These are phyloP conservation scores for Dioszegia hungarica DNA, from an alignment of 768 basidiomycete species.

Conservation along the genomic window DNA sequence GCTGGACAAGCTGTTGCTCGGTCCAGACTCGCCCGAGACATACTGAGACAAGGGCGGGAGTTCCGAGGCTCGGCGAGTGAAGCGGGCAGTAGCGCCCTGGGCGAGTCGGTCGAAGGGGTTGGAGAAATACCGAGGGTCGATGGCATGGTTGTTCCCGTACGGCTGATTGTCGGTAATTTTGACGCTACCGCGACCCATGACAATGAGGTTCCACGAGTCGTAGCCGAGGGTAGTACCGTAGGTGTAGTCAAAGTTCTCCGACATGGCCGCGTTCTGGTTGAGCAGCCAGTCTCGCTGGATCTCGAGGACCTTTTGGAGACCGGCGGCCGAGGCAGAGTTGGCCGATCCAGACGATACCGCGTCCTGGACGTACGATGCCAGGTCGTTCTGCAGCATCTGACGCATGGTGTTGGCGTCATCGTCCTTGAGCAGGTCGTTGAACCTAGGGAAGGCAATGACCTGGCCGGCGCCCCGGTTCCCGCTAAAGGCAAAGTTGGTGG, in stretches of 20 bases:
- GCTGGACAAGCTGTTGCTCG: constrained; percentile 9
- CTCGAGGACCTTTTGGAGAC: constrained; percentile 26
- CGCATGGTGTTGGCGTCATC: constrained; percentile 20
- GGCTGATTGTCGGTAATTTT: constrained; percentile 35
- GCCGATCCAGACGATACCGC: constrained; percentile 32
- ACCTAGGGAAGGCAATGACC: constrained; percentile 21
- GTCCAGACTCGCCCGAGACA: constrained; percentile 12
- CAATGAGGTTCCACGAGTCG: constrained; percentile 35
- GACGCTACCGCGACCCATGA: constrained; percentile 38
- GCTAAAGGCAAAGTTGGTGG: constrained; percentile 22
- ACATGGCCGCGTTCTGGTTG: constrained; percentile 30
- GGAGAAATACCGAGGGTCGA: constrained; percentile 38
- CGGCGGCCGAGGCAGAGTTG: constrained; percentile 15
- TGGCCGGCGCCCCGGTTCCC: constrained; percentile 23
- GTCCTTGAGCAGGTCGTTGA: constrained; percentile 13
- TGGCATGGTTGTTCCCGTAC: constrained; percentile 15
- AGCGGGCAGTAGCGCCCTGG: constrained; percentile 33
- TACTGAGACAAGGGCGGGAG: constrained; percentile 13
- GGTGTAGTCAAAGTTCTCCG: constrained; percentile 34
- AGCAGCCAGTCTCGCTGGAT: constrained; percentile 43
- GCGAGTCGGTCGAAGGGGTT: constrained; percentile 33
- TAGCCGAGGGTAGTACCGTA: constrained; percentile 14
- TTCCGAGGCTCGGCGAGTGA: constrained; percentile 21
- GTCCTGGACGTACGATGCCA: constrained; percentile 32
- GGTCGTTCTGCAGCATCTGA: constrained; percentile 31